Conservation (phyloP, 139 green algal species). For the Astrephomene gubernaculifera region DNA sequence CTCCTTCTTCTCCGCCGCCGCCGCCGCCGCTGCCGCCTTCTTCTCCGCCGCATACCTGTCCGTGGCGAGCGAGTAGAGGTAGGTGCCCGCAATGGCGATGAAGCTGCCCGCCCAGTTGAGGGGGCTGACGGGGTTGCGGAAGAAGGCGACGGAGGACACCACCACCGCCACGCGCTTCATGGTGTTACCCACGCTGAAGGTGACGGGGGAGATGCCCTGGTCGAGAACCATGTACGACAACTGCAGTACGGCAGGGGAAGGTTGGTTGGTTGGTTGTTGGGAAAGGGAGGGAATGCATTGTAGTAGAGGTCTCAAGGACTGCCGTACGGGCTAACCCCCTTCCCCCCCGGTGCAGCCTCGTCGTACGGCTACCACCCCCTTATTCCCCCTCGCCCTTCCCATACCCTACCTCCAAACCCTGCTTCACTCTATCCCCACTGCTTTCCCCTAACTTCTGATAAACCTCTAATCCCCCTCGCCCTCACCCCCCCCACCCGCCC, state of each 20-base stretch:
- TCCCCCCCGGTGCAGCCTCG: too few species aligned
- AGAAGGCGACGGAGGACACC: constrained; percentile 69
- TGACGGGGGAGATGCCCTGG: constrained; percentile 86
- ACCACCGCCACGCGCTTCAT: constrained; percentile 97
- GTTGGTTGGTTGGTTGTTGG: neutral
- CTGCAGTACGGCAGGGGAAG: constrained; percentile 50
- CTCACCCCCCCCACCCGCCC: neutral
- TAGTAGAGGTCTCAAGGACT: too few species aligned
- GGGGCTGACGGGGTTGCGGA: constrained; percentile 76
- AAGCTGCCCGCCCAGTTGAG: constrained; percentile 88
- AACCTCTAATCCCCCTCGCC: neutral
- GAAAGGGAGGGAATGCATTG: too few species aligned
- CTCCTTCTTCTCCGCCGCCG: neutral
- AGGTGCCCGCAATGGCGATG: constrained; percentile 88
- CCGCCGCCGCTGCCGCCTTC: constrained; percentile 40
- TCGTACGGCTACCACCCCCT: too few species aligned
- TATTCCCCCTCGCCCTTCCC: neutral
- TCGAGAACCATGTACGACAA: constrained; percentile 92
- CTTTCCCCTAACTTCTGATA: too few species aligned
- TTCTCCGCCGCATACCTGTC: constrained; percentile 71
- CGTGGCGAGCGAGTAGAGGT: constrained; percentile 85
- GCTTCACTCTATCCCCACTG: too few species aligned
- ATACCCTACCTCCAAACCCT: neutral
- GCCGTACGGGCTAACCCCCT: too few species aligned
- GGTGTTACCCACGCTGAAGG: constrained; percentile 93